phyloP scores from a whole-genome alignment of 164 flowering plant genomes.

The Aristolochia californica region DNA sequence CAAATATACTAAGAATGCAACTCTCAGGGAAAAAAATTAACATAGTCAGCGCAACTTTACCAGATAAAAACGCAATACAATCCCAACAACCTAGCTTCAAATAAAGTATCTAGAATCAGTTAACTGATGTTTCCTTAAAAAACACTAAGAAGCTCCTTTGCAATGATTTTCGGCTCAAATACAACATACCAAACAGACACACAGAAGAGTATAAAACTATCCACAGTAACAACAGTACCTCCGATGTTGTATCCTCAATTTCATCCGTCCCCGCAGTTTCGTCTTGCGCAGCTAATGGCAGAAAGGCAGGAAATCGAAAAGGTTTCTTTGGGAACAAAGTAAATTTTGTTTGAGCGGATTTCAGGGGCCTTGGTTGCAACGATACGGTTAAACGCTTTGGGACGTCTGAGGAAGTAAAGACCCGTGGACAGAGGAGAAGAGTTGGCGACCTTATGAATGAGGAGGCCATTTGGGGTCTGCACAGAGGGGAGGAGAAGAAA shows the following conservation, averaged over 20 bases:
- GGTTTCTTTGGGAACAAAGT: background rate
- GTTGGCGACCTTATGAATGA: too few species aligned
- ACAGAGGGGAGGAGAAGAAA: background rate
- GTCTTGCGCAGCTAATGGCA: slow-evolving; percentile 9
- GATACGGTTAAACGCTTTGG: slow-evolving; percentile 5
- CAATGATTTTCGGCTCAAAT: too few species aligned
- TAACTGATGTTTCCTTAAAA: too few species aligned
- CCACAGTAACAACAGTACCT: slow-evolving; percentile 6
- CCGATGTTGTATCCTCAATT: background rate
- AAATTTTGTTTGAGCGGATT: background rate
- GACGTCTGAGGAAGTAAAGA: slow-evolving; percentile 3
- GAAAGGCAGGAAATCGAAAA: slow-evolving; percentile 4
- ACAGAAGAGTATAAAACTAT: background rate
- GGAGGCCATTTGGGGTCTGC: background rate
- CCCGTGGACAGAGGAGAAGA: background rate
- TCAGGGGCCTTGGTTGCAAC: slow-evolving; percentile 5
- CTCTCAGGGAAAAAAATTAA: too few species aligned
- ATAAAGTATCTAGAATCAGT: too few species aligned
- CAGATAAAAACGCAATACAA: too few species aligned
- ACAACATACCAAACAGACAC: too few species aligned
- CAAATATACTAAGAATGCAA: too few species aligned
- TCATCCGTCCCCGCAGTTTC: slow-evolving; percentile 15
- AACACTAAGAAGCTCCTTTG: too few species aligned
- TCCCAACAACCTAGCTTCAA: too few species aligned
- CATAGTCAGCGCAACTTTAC: too few species aligned